Evolutionary conservation across 208 protist genomes (phyloP).

Genomic region (Wallacemonas sp.): DNA sequence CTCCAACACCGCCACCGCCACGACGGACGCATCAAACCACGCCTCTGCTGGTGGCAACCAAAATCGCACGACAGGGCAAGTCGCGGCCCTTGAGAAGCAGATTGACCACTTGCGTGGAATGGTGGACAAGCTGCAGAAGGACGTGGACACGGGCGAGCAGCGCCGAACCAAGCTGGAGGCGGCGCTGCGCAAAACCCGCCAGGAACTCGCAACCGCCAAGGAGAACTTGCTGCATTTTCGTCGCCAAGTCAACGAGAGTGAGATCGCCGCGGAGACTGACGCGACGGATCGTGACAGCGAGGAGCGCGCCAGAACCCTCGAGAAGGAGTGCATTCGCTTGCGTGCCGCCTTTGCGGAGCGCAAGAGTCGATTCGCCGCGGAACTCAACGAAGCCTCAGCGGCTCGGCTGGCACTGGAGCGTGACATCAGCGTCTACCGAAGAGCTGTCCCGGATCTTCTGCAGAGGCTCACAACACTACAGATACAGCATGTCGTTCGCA

Average conservation of each 20-base stretch:
- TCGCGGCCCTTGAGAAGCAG: constrained; percentile 34
- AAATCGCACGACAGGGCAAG: not conserved
- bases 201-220: constrained; percentile 48
- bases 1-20: not conserved
- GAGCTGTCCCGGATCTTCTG: not conserved
- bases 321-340: constrained; percentile 52
- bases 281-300: constrained; percentile 35
- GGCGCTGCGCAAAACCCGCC: constrained; percentile 24
- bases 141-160: not conserved
- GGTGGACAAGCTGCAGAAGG: constrained; percentile 14
- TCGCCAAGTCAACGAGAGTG: constrained; percentile 64
- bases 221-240: constrained; percentile 40
- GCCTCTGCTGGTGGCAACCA: not conserved
- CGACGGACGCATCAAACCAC: not conserved
- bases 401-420: not conserved
- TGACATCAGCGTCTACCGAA: not conserved
- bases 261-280: constrained; percentile 49
- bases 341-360: constrained; percentile 43
- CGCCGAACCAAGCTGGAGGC: constrained; percentile 27
- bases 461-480: not conserved
- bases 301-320: constrained; percentile 32
- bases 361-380: constrained; percentile 17
- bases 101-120: constrained; percentile 20
- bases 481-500: not conserved
- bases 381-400: constrained; percentile 5